phyloP scores from a whole-genome alignment of 257 asterid species.

The Nicotiana benthamiana region DNA sequence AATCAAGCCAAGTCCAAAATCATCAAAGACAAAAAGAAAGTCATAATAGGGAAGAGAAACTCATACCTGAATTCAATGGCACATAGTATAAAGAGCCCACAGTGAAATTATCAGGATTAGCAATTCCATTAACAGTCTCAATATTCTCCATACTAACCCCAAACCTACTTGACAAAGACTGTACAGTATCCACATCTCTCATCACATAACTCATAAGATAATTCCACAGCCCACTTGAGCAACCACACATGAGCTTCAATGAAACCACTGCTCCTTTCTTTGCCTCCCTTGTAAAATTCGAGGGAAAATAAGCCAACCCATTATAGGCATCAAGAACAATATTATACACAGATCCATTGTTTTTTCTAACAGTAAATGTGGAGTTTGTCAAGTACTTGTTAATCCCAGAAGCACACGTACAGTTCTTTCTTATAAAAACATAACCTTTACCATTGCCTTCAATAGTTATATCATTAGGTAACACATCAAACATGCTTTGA shows the following conservation, averaged over 20 bases:
- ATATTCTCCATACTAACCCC: slow-evolving; percentile 98
- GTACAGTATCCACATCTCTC: slow-evolving; percentile 83
- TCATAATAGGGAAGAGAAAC: background rate
- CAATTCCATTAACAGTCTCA: slow-evolving; percentile 65
- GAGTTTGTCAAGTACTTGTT: slow-evolving; percentile 58
- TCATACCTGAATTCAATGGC: slow-evolving; percentile 75
- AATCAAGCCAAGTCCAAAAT: background rate
- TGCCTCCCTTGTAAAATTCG: slow-evolving; percentile 64
- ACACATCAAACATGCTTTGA: slow-evolving; percentile 90
- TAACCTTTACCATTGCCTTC: slow-evolving; percentile 79
- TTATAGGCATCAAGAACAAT: slow-evolving; percentile 60
- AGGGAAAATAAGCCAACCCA: slow-evolving; percentile 75
- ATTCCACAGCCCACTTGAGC: slow-evolving; percentile 96
- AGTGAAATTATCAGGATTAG: slow-evolving; percentile 80
- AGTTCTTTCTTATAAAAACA: slow-evolving; percentile 72
- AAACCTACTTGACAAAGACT: slow-evolving; percentile 82
- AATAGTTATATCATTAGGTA: slow-evolving; percentile 55
- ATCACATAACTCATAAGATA: slow-evolving; percentile 91
- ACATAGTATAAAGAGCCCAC: slow-evolving; percentile 71
- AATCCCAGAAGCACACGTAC: slow-evolving; percentile 67
- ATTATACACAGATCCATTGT: slow-evolving; percentile 64
- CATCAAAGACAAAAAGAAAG: background rate
- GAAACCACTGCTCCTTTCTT: slow-evolving; percentile 80
- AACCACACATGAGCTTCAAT: slow-evolving; percentile 73
- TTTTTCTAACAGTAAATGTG: slow-evolving; percentile 65